Evolutionary conservation across 805 yeast genomes (phyloP).

Genomic region (Wickerhamomyces queroliae): DNA sequence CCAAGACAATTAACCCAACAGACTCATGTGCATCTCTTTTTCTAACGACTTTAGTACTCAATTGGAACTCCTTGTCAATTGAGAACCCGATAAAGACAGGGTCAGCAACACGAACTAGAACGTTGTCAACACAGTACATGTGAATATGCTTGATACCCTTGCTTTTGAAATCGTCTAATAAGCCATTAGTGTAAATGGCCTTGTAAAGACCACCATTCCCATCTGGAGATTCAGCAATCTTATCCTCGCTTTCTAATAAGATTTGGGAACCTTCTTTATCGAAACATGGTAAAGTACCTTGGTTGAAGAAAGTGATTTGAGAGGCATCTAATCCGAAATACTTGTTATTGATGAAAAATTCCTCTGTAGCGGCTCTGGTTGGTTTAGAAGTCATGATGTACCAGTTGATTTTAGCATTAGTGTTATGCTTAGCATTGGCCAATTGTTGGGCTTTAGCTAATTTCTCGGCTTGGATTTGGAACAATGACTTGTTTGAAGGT

Average conservation of each 20-base stretch:
- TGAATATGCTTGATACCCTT: slow-evolving; percentile 85
- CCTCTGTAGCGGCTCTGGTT: slow-evolving; percentile 70
- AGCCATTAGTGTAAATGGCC: slow-evolving; percentile 61
- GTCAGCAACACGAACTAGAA: slow-evolving; percentile 87
- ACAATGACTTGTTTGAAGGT: slow-evolving; percentile 78
- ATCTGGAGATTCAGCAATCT: slow-evolving; percentile 84
- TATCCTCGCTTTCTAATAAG: slow-evolving; percentile 48
- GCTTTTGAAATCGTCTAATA: slow-evolving; percentile 59
- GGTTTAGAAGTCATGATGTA: slow-evolving; percentile 95
- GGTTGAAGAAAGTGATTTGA: slow-evolving; percentile 80
- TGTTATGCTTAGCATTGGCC: slow-evolving; percentile 30
- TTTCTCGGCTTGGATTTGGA: slow-evolving; percentile 91
- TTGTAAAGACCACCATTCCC: slow-evolving; percentile 97
- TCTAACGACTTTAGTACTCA: slow-evolving; percentile 93
- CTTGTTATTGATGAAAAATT: slow-evolving; percentile 52
- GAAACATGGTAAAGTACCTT: slow-evolving; percentile 93
- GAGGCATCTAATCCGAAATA: slow-evolving; percentile 63
- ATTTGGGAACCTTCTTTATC: slow-evolving; percentile 63
- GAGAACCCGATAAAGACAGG: slow-evolving; percentile 85
- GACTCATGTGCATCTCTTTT: slow-evolving; percentile 82
- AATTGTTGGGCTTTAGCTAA: slow-evolving; percentile 56
- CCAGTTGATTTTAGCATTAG: slow-evolving; percentile 54
- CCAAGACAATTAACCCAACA: slow-evolving; percentile 87
- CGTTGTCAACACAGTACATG: slow-evolving; percentile 96
- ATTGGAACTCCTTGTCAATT: slow-evolving; percentile 52